Evolutionary conservation across 192 early-diverging fungal species (phyloP), one percentile per base, ranked within the genome.

Genomic region (Coemansia sp.): DNA sequence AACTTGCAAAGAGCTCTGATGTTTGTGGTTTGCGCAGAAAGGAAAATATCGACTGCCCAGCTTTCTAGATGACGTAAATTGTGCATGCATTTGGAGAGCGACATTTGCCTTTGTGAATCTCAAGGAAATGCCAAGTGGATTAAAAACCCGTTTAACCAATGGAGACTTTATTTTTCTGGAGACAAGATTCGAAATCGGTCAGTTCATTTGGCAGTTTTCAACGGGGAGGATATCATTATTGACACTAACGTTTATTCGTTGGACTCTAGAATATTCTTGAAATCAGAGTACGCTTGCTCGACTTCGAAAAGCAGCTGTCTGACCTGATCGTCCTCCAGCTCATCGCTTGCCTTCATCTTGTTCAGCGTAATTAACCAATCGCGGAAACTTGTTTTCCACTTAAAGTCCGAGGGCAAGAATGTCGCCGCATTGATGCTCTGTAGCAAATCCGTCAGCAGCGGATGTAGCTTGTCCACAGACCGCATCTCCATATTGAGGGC

Each of bases 291-390:
- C 5, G 86, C 83, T 29, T 84, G 84, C 44, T 94, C 93, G 13
- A 98, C 77, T 57, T 98, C 96, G 81, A 98, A 98, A 31, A 91
- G 65, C 55, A 98, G 71, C 78, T 98, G 96, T 23, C 96, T 82
- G 6, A 85, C 86, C 74, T 98, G 94, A 27, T 95, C 91, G 25
- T 87, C 85, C 19, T 82, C 83, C 7, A 98, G 79, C 70, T 89
- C 87, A 33, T 97, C 94, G 45, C 87, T 91, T 2, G 96, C 96
- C 78, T 92, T 95, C 93, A 97, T 94, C 20, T 87, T 77, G 70
- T 98, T 94, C 30, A 97, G 62, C 11, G 83, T 85, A 31, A 97
- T 94, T 13, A 98, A 75, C 90, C 96, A 98, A 53, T 95, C 86
- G 33, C 86, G 81, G 14, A 97, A 82, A 61, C 87, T 91, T n/a